These are phyloP conservation scores for Boletus eberwhitei DNA, from an alignment of 768 basidiomycete genomes.

Conservation along the genomic window DNA sequence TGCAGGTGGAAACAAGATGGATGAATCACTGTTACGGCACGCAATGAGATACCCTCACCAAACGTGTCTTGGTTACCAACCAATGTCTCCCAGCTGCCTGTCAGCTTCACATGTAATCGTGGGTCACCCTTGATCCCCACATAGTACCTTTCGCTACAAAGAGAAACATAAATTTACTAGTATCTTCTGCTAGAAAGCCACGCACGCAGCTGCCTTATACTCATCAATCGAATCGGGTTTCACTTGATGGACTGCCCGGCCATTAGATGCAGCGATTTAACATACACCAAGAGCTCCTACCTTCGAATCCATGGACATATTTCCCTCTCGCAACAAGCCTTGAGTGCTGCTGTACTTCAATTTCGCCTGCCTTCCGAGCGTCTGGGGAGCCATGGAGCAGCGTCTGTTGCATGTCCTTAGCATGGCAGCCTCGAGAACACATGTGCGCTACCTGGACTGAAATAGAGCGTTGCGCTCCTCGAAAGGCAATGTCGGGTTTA, in stretches of 20 bases:
- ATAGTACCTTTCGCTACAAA: conserved; percentile 76
- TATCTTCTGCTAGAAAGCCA: conserved; percentile 8
- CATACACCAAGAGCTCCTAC: conserved; percentile 36
- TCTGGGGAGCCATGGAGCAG: conserved; percentile 92
- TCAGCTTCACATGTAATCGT: conserved; percentile 78
- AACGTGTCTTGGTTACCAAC: conserved; percentile 91
- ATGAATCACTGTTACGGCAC: background rate
- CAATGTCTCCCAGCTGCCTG: conserved; percentile 89
- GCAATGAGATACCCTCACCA: conserved; percentile 43
- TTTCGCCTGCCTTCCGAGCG: conserved; percentile 79
- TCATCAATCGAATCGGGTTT: conserved; percentile 76
- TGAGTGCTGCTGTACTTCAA: conserved; percentile 78
- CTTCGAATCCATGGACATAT: conserved; percentile 87
- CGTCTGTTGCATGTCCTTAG: conserved; percentile 48
- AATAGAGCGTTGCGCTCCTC: conserved; percentile 43
- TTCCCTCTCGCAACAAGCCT: conserved; percentile 89
- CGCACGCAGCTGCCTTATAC: conserved; percentile 89
- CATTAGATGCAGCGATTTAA: conserved; percentile 1
- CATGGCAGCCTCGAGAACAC: conserved; percentile 22
- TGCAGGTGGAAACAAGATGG: conserved; percentile 15
- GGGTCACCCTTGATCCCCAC: conserved; percentile 71
- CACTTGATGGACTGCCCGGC: conserved; percentile 70
- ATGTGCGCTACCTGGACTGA: conserved; percentile 56
- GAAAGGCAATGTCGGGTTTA: conserved; percentile 13
- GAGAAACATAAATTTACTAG: conserved; percentile 7